Evolutionary conservation across 83 land plant species (phyloP).

Genomic region (Thuja plicata): DNA sequence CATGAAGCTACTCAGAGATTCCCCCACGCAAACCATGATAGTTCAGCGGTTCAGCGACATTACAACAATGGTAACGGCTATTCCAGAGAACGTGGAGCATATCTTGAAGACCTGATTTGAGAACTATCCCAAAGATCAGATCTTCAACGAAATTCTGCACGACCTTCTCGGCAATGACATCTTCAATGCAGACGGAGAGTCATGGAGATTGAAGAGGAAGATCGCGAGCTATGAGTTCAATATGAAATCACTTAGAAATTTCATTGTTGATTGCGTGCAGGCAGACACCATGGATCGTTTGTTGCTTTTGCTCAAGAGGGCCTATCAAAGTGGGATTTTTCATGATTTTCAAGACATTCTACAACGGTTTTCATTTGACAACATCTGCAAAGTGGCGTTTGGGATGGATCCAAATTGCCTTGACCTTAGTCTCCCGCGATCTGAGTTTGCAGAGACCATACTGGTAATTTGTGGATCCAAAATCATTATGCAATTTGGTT

Average conservation of each 20-base stretch:
- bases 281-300: constrained; percentile 25
- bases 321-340: neutral
- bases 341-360: constrained; percentile 43
- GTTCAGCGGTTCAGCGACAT: no score
- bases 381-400: no score
- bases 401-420: no score
- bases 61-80: no score
- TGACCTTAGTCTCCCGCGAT: no score
- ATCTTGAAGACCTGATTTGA: constrained; percentile 50
- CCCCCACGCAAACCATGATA: no score
- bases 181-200: constrained; percentile 56
- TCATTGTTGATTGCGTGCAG: constrained; percentile 20
- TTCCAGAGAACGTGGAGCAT: no score
- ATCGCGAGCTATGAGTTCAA: constrained; percentile 41
- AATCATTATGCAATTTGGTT: no score
- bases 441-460: no score
- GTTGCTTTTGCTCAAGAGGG: constrained; percentile 10
- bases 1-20: no score
- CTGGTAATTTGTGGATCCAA: no score
- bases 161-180: constrained; percentile 59
- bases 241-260: no score
- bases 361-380: constrained; percentile 44
- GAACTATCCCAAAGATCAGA: constrained; percentile 56
- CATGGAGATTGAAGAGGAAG: constrained; percentile 47
- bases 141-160: constrained; percentile 21